Evolutionary conservation across 1,284 basidiomycete species (phyloP), one percentile per base, ranked within the genome.

Genomic region (Cutaneotrichosporon cavernicola): DNA sequence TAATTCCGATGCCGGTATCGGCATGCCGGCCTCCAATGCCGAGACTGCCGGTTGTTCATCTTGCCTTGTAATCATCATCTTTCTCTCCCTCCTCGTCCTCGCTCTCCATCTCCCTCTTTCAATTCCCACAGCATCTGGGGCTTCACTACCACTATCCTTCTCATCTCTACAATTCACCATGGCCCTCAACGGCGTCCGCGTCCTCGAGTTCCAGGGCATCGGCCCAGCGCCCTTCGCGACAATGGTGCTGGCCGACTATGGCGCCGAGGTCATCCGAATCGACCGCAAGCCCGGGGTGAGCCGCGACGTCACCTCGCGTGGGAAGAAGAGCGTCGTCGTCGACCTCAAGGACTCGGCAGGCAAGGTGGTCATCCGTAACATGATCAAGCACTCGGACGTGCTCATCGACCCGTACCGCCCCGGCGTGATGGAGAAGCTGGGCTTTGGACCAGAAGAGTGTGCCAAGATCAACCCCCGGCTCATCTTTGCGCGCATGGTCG

Each of bases 341-440:
- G 62, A 65, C 55, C 31, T 55, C 50, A 68, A 68, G 60, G n/a
- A 32, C 13, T 36, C 64, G 0, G 51, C 22, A 13, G 66, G 66
- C 6, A 47, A 46, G 11, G 51, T 56, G 21, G 14, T 60, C 5
- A 22, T 68, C n/a, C 49, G 26, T 21, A 63, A 61, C 57, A 53
- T 68, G 21, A 30, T 52, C 14, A 22, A 31, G 13, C 26, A 21
- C 1, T 38, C 59, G 22, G 66, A 68, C 66, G 64, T 68, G 13
- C 64, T 68, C 32, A 56, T 68, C 36, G 66, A 68, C 53, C 66
- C 66, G 9, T 68, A 47, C 62, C 64, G 66, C 26, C 66, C 66
- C 18, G 66, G 66, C 34, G 66, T 68, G 56, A 60, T 68, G 21
- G 66, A 68, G 55, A 68, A 68, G 53, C 58, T 65, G 9, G 64